phyloP scores from a whole-genome alignment of 2,329 filamentous ascomycete species.

The Sclerotinia glacialis region DNA sequence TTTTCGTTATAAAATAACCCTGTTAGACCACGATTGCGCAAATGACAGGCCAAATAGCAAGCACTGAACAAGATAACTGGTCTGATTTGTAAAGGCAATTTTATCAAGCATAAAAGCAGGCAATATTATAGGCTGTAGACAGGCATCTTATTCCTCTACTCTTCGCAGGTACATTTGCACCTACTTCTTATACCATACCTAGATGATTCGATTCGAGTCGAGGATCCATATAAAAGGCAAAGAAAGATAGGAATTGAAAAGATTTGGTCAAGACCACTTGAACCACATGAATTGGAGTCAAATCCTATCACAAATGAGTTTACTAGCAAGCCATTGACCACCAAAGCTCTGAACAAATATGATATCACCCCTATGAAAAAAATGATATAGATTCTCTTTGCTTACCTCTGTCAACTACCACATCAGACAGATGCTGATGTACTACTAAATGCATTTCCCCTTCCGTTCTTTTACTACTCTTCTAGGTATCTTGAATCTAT shows the following conservation, averaged over 20 bases:
- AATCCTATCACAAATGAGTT: not conserved
- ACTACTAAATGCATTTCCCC: slow-evolving; percentile 2
- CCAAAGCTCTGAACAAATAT: not conserved
- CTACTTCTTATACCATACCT: slow-evolving; percentile 4
- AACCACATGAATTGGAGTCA: not conserved
- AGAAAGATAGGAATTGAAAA: not conserved
- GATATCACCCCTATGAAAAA: not conserved
- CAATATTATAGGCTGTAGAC: slow-evolving; percentile 4
- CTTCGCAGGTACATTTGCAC: not conserved
- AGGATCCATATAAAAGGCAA: slow-evolving; percentile 10
- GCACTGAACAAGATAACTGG: slow-evolving; percentile 9
- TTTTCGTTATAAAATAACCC: slow-evolving; percentile 18
- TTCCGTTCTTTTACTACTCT: not conserved
- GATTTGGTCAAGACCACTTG: not conserved
- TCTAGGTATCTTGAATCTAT: slow-evolving; percentile 7
- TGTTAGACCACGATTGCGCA: slow-evolving; percentile 20
- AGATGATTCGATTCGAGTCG: slow-evolving; percentile 10
- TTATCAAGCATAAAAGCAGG: slow-evolving; percentile 6
- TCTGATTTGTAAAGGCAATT: slow-evolving; percentile 6
- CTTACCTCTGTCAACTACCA: not conserved
- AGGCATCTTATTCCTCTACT: slow-evolving; percentile 15
- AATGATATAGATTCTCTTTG: not conserved
- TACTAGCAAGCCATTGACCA: not conserved
- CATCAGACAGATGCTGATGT: slow-evolving; percentile 4
- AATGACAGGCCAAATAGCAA: slow-evolving; percentile 17